phyloP scores from a whole-genome alignment of 1,139 yeast genomes.

The Zygoascus sp. region DNA sequence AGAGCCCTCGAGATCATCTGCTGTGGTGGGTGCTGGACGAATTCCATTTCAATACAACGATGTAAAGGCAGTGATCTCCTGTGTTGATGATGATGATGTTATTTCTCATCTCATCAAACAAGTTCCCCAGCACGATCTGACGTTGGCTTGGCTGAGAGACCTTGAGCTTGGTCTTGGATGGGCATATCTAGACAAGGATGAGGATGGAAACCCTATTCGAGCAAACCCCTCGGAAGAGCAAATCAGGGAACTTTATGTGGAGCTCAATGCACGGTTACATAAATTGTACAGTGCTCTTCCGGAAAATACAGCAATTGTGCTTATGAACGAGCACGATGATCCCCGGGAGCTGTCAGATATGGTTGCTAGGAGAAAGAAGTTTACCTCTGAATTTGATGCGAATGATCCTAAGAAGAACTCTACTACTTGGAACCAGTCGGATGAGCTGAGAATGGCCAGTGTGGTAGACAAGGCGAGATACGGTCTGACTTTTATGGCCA shows the following conservation, averaged over 20 bases:
- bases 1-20: slow-evolving; percentile 24
- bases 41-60: slow-evolving; percentile 36
- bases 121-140: slow-evolving; percentile 39
- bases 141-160: slow-evolving; percentile 55
- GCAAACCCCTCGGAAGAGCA: slow-evolving; percentile 8
- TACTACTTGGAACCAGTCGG: slow-evolving; percentile 49
- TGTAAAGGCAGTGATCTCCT: slow-evolving; percentile 41
- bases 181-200: slow-evolving; percentile 14
- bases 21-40: slow-evolving; percentile 36
- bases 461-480: slow-evolving; percentile 37
- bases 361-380: slow-evolving; percentile 40
- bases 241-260: slow-evolving; percentile 27
- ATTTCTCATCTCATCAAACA: slow-evolving; percentile 38
- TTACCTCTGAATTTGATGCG: slow-evolving; percentile 42
- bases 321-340: slow-evolving; percentile 63
- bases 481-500: slow-evolving; percentile 48
- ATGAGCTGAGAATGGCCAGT: slow-evolving; percentile 40
- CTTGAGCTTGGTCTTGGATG: slow-evolving; percentile 43
- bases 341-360: slow-evolving; percentile 50
- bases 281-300: slow-evolving; percentile 54
- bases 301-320: slow-evolving; percentile 52
- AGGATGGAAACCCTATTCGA: slow-evolving; percentile 7
- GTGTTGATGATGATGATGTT: slow-evolving; percentile 57
- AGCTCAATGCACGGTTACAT: slow-evolving; percentile 45
- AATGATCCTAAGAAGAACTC: slow-evolving; percentile 45